phyloP scores from a whole-genome alignment of 148 eudicot genomes.

The Heliosperma pusillum region DNA sequence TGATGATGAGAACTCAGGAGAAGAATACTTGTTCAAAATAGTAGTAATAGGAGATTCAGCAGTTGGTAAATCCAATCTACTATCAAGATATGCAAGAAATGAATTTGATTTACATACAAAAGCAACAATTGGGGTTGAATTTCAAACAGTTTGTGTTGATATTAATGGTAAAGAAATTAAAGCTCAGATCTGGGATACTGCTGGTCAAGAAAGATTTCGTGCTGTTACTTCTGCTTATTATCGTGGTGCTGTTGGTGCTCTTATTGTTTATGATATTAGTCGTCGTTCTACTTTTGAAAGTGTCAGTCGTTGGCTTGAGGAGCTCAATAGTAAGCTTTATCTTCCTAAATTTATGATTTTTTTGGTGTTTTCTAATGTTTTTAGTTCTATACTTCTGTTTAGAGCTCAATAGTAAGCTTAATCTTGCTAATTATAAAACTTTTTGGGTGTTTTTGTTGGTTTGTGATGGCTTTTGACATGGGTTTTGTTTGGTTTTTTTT shows the following conservation, averaged over 20 bases:
- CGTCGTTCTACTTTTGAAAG: slow-evolving; percentile 64
- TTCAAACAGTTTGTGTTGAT: slow-evolving; percentile 63
- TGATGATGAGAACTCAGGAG: slow-evolving; percentile 43
- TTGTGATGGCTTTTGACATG: slow-evolving; percentile 2
- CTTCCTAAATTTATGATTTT: neutral
- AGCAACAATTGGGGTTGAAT: slow-evolving; percentile 87
- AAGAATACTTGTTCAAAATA: slow-evolving; percentile 78
- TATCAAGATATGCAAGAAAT: slow-evolving; percentile 68
- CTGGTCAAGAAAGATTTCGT: slow-evolving; percentile 76
- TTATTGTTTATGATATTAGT: slow-evolving; percentile 66
- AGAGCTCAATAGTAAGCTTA: neutral
- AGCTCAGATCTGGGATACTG: slow-evolving; percentile 93
- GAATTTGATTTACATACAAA: slow-evolving; percentile 70
- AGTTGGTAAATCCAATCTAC: slow-evolving; percentile 70
- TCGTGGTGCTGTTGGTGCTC: slow-evolving; percentile 85
- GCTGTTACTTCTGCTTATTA: slow-evolving; percentile 88
- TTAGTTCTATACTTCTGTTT: neutral
- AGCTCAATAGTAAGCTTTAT: slow-evolving; percentile 55
- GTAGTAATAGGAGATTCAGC: slow-evolving; percentile 87
- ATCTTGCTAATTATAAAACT: neutral
- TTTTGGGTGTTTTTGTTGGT: neutral
- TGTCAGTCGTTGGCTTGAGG: slow-evolving; percentile 68
- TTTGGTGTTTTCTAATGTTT: neutral
- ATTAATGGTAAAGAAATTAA: slow-evolving; percentile 78
- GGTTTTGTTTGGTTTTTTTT: slow-evolving; percentile 1